Base-by-base conservation (phyloP, 257 asterid genomes). In the Paraleonurus japonicus region DNA sequence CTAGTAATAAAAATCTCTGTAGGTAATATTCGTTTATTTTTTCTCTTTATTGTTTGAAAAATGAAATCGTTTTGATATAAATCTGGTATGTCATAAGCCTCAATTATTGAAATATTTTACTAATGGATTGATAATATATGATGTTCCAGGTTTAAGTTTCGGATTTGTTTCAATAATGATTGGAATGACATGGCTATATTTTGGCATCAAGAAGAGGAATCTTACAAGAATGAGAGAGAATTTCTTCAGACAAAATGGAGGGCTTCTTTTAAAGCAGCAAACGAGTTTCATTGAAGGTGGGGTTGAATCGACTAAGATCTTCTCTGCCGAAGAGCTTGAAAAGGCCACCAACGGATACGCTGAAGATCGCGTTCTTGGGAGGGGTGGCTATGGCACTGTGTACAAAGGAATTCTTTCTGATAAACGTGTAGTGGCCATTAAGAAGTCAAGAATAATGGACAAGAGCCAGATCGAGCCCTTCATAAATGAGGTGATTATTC, bases 171-270 rank as follows among this genome's bases (percentile, higher is more conserved):
- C 78, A 22, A 0, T 80, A 2, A 41, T 72, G 6, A 28, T 66
- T 1, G 78, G 76, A 5, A 4, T 80, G 5, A 72, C 76, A 12
- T 76, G 78, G 76, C 53, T 80, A 28, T 76, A 80, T 57, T 66
- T 75, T 37, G 75, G 69, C 54, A 35, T 71, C 65, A 72, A 72
- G 65, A 80, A 37, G 51, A 71, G 84, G 50, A 80, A 80, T 17
- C 69, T 80, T 10, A 19, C 41, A 3, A 67, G 30, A 62, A 66
- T 72, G 76, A 61, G 87, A 33, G 86, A 83, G 30, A 72, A 76
- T 22, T 87, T 85, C 78, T 85, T 87, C 71, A 76, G 64, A 15
- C 85, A 85, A 78, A 83, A 87, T 55, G 94, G 90, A 1, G 90
- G 90, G 4, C 47, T 87, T 15, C 76, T 87, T 13, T 28, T 87